Conservation (phyloP, 2,329 filamentous ascomycete genomes). For the Talaromyces sp. region DNA sequence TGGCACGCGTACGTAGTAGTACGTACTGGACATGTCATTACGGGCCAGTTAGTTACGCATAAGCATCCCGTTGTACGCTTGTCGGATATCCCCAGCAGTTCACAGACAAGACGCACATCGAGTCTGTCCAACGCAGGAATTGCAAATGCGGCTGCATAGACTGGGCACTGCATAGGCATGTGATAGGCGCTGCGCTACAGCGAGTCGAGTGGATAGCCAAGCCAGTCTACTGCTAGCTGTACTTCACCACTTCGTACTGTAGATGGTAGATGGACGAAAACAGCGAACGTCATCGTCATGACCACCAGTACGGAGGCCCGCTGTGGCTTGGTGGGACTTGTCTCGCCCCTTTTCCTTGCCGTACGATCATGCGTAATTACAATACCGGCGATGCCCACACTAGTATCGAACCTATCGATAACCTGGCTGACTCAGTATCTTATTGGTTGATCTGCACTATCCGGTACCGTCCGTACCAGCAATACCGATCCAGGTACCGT, state of each 20-base stretch:
- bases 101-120: background rate
- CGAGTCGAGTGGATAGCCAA: background rate
- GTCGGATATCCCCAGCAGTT: slow-evolving; percentile 1
- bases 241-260: no score
- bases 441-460: background rate
- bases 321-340: slow-evolving; percentile 4
- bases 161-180: no score
- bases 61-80: background rate
- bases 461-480: slow-evolving; percentile 3
- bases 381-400: background rate
- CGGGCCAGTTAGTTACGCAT: background rate
- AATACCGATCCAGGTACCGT: background rate
- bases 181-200: background rate
- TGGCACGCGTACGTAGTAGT: no score
- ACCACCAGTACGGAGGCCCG: background rate
- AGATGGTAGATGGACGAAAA: background rate
- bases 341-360: background rate
- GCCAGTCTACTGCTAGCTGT: background rate
- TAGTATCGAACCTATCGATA: background rate
- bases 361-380: slow-evolving; percentile 3
- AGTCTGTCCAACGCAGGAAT: background rate
- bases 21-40: background rate
- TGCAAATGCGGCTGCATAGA: slow-evolving; percentile 1
- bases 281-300: background rate
- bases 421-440: background rate